Percentiles rank a stretch among this genome's conserved stretches.
Conservation (phyloP, 306 rosid genomes). For the Pueraria montana region DNA sequence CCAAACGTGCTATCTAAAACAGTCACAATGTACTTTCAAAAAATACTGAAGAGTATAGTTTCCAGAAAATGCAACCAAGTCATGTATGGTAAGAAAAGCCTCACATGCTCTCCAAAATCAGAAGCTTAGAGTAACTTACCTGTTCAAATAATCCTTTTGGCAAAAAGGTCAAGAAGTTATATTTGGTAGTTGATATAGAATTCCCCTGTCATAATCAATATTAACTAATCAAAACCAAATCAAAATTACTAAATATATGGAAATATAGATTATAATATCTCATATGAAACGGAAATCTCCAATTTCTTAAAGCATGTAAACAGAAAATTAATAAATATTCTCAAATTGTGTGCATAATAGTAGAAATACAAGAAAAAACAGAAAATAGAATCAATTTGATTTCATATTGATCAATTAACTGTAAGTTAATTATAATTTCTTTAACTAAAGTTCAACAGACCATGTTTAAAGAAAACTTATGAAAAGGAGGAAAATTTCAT, state of each 20-base stretch:
- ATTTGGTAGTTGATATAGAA: slow-evolving; percentile 94
- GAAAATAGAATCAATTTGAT: background rate
- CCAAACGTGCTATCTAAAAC: slow-evolving; percentile 23
- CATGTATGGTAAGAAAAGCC: slow-evolving; percentile 2
- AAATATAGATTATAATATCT: slow-evolving; percentile 41
- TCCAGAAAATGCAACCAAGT: slow-evolving; percentile 23
- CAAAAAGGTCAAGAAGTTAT: slow-evolving; percentile 81
- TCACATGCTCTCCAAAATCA: slow-evolving; percentile 12
- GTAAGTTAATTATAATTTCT: slow-evolving; percentile 26
- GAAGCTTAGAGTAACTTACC: slow-evolving; percentile 64
- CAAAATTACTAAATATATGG: slow-evolving; percentile 34
- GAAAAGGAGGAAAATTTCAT: slow-evolving; percentile 5
- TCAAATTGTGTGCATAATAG: background rate
- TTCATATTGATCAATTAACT: slow-evolving; percentile 4
- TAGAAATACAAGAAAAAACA: background rate
- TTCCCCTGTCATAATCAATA: slow-evolving; percentile 77
- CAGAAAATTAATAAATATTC: slow-evolving; percentile 15
- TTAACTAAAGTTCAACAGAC: slow-evolving; percentile 12
- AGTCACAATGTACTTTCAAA: slow-evolving; percentile 15
- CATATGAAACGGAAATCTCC: slow-evolving; percentile 1
- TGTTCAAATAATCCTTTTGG: slow-evolving; percentile 98
- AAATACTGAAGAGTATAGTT: slow-evolving; percentile 27
- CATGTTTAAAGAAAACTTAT: slow-evolving; percentile 13
- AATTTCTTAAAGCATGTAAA: slow-evolving; percentile 17
- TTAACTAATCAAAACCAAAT: slow-evolving; percentile 34